A percentile compares a stretch with the other conserved stretches of the same genome.
These are phyloP conservation scores for Chaetomium sp. DNA, from an alignment of 2,329 filamentous ascomycete genomes.

Conservation along the genomic window DNA sequence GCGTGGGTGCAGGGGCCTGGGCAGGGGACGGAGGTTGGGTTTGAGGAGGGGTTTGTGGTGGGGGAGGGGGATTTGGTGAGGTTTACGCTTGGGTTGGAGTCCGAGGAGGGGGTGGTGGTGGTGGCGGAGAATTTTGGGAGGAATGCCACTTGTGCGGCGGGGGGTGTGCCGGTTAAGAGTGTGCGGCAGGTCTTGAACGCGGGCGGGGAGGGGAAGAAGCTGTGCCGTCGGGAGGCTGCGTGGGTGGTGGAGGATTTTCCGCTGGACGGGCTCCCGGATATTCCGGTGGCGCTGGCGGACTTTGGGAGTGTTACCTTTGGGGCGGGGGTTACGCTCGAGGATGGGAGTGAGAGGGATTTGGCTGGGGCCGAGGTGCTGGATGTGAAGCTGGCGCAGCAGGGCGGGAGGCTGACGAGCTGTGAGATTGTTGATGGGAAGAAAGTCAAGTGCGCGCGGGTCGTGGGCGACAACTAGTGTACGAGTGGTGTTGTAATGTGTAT, in stretches of 20 bases:
- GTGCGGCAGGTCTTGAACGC: slow-evolving; percentile 8
- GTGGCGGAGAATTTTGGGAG: slow-evolving; percentile 28
- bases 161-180: slow-evolving; percentile 4
- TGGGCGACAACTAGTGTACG: slow-evolving; percentile 17
- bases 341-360: slow-evolving; percentile 8
- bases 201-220: not conserved
- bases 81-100: slow-evolving; percentile 12
- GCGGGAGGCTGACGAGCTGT: slow-evolving; percentile 31
- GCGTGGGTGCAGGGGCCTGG: slow-evolving; percentile 28
- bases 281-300: slow-evolving; percentile 31
- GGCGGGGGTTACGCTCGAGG: slow-evolving; percentile 18
- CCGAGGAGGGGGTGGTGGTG: not conserved
- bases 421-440: slow-evolving; percentile 22
- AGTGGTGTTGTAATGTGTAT: not conserved
- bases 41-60: slow-evolving; percentile 20
- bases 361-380: slow-evolving; percentile 25
- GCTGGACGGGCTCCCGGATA: slow-evolving; percentile 22
- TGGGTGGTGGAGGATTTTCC: slow-evolving; percentile 34
- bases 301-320: slow-evolving; percentile 30
- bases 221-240: slow-evolving; percentile 28
- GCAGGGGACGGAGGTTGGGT: slow-evolving; percentile 8
- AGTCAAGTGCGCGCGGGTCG: slow-evolving; percentile 26
- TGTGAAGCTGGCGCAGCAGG: slow-evolving; percentile 28
- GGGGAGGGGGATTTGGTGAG: slow-evolving; percentile 27
- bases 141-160: not conserved